These are phyloP conservation scores for Rhododendron ferrugineum DNA, from an alignment of 148 eudicot species.

Conservation along the genomic window DNA sequence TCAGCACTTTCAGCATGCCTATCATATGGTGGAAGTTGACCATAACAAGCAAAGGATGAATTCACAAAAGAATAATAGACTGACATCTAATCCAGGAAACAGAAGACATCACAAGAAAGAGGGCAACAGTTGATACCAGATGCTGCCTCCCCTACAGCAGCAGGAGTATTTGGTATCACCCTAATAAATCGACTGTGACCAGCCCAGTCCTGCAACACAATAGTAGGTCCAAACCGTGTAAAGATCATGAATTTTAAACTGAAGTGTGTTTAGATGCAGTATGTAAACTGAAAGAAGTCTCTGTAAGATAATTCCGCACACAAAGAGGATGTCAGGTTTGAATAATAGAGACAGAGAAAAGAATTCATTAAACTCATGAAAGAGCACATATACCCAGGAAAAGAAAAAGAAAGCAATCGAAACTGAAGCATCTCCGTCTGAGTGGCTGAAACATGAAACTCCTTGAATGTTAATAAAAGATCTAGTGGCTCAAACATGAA, in stretches of 20 bases:
- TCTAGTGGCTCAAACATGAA: too few species aligned
- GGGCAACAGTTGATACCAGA: conserved; percentile 47
- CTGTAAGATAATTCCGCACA: background rate
- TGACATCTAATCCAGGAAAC: background rate
- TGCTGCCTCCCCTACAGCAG: conserved; percentile 89
- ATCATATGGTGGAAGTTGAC: background rate
- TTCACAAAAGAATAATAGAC: background rate
- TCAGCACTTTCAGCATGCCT: background rate
- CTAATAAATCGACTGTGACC: conserved; percentile 46
- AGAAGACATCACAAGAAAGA: background rate
- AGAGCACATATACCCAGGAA: too few species aligned
- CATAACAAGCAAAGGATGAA: background rate
- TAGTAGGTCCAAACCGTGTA: background rate
- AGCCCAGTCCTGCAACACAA: conserved; percentile 74
- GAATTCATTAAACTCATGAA: background rate
- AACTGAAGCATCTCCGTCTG: too few species aligned
- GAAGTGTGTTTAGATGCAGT: background rate
- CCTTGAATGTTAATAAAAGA: too few species aligned
- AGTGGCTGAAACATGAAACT: too few species aligned
- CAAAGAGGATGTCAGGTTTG: background rate
- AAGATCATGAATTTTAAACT: background rate
- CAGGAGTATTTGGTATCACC: conserved; percentile 97
- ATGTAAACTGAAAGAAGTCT: background rate
- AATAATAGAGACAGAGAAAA: background rate
- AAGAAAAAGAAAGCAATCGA: too few species aligned